Evolutionary conservation across 176 grass and related monocot genomes (phyloP).

Genomic region (Aegilops tauschii): DNA sequence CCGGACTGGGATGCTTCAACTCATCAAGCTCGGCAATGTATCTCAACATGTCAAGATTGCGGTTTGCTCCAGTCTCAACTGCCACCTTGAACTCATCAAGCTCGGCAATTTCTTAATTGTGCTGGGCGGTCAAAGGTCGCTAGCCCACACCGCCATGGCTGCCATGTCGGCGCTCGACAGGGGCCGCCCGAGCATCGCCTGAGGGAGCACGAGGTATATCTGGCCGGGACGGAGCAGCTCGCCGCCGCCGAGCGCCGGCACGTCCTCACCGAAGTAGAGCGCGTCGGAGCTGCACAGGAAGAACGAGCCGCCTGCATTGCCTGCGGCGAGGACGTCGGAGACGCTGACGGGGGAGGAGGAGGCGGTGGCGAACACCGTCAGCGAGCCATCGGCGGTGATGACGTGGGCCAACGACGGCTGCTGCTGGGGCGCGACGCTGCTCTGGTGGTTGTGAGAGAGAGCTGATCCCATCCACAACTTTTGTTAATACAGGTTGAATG

Average conservation of each 20-base stretch:
- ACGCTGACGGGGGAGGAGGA: not conserved
- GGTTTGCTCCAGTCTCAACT: too few relatives aligned
- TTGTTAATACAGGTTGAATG: not conserved
- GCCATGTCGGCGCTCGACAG: conserved; percentile 63
- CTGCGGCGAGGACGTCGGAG: conserved; percentile 31
- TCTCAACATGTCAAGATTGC: too few relatives aligned
- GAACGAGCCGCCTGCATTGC: not conserved
- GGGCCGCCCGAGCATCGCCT: conserved; percentile 22
- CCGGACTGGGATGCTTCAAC: too few relatives aligned
- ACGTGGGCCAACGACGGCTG: conserved; percentile 38
- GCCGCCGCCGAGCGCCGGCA: conserved; percentile 20
- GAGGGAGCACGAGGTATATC: conserved; percentile 44
- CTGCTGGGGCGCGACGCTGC: conserved; percentile 16
- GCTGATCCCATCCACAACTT: conserved; percentile 46
- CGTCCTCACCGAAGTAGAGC: conserved; percentile 58
- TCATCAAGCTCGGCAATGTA: too few relatives aligned
- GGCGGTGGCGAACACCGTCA: conserved; percentile 29
- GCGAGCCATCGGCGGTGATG: conserved; percentile 56
- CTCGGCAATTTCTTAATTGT: too few relatives aligned
- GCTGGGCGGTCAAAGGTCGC: too few relatives aligned
- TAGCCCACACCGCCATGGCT: conserved; percentile 54
- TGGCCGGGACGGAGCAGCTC: conserved; percentile 44
- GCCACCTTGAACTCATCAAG: too few relatives aligned
- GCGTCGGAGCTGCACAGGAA: conserved; percentile 63
- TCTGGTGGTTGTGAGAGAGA: conserved; percentile 41